Evolutionary conservation across 2,329 filamentous ascomycete genomes (phyloP), one percentile per base, ranked within the genome.

Genomic region (Microcyclosporella mali): DNA sequence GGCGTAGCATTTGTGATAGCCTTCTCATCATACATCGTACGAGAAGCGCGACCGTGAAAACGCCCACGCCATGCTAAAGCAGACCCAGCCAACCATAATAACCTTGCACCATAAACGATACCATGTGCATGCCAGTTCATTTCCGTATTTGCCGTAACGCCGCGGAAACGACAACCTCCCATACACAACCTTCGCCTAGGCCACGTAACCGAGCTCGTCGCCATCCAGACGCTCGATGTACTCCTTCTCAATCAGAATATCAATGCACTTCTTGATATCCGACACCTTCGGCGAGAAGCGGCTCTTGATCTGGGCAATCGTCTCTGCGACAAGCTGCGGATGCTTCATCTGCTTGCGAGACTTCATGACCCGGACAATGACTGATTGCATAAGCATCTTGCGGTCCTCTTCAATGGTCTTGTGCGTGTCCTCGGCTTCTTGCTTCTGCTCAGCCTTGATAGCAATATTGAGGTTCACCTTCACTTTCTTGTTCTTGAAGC

Each of bases 261-360:
- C 92, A 64, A 98, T 97, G 68, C 92, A 95, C 73, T 97, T 98
- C 75, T 98, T 98, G 78, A 98, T 98, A 57, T 98, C 92, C 12
- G 80, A 75, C 21, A 98, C 78, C 70, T 94, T 94, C 31, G 92
- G 92, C 45, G 88, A 82, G 68, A 98, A 98, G 31, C 92, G 86
- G 32, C 81, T 82, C 64, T 85, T 87, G 66, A 98, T 95, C 68
- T 97, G 92, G 61, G 83, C 84, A 65, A 98, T 97, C 17, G 89
- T 94, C 70, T 98, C 92, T 61, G 87, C 84, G 41, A 98, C 88
- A 10, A 98, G 82, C 62, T 92, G 85, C 49, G 84, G 82, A 70
- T 98, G 90, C 79, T 95, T 97, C 87, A 97, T 94, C 71, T 84
- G 87, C 81, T 98, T 97, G 48, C 92, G 84, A 3, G 90, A 94